These are phyloP conservation scores for Salinomyces thailandicus DNA, from an alignment of 2,329 filamentous ascomycete species.

Conservation along the genomic window DNA sequence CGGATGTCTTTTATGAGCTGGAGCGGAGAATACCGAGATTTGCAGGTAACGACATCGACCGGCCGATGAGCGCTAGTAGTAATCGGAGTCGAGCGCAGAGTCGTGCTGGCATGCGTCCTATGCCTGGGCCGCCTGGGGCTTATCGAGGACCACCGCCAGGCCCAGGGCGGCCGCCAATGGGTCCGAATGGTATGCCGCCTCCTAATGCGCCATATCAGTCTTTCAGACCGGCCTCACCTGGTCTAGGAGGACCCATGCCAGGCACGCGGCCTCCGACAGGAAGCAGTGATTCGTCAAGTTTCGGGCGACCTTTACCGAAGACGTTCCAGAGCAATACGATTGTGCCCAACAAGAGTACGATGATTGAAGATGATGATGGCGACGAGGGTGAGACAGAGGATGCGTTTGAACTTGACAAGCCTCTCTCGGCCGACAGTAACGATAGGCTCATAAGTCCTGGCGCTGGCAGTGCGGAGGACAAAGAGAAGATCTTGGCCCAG, in stretches of 20 bases:
- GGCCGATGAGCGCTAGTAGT: constrained; percentile 54
- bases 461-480: constrained; percentile 41
- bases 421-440: constrained; percentile 9
- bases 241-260: constrained; percentile 39
- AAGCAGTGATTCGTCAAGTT: constrained; percentile 17
- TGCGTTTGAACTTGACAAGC: constrained; percentile 19
- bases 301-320: constrained; percentile 69
- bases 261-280: constrained; percentile 40
- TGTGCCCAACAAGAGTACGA: constrained; percentile 92
- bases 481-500: constrained; percentile 63
- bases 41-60: constrained; percentile 55
- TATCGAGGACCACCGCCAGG: constrained; percentile 18
- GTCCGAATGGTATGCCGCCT: constrained; percentile 13
- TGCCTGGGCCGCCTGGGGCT: constrained; percentile 19
- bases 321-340: constrained; percentile 84
- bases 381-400: constrained; percentile 37
- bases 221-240: constrained; percentile 23
- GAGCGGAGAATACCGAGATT: constrained; percentile 84
- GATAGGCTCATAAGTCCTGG: constrained; percentile 6
- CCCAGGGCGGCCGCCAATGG: constrained; percentile 10
- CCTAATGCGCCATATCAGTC: constrained; percentile 18
- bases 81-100: constrained; percentile 17
- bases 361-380: constrained; percentile 85
- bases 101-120: constrained; percentile 28
- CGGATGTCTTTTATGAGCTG: constrained; percentile 90